These are phyloP conservation scores for Verticillium longisporum DNA, from an alignment of 2,329 filamentous ascomycete genomes.

Conservation along the genomic window DNA sequence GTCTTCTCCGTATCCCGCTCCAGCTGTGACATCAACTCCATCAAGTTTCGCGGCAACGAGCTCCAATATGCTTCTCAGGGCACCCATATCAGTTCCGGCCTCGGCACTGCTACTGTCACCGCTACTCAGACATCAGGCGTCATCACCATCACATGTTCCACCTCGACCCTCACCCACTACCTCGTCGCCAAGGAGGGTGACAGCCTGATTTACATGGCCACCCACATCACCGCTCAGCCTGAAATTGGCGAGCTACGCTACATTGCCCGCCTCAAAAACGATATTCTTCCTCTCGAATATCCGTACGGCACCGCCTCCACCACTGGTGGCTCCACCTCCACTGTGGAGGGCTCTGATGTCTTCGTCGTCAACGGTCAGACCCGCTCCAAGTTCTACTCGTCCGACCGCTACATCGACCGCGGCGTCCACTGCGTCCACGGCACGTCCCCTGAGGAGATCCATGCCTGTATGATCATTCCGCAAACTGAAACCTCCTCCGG, in stretches of 20 bases:
- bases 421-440: slow-evolving; percentile 55
- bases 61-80: slow-evolving; percentile 45
- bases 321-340: slow-evolving; percentile 40
- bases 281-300: slow-evolving; percentile 42
- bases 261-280: slow-evolving; percentile 52
- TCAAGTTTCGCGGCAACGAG: slow-evolving; percentile 52
- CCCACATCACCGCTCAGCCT: slow-evolving; percentile 52
- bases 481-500: slow-evolving; percentile 55
- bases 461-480: slow-evolving; percentile 55
- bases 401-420: slow-evolving; percentile 64
- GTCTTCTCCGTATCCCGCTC: slow-evolving; percentile 42
- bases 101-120: slow-evolving; percentile 51
- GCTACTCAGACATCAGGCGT: slow-evolving; percentile 35
- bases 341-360: slow-evolving; percentile 52
- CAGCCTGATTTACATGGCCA: slow-evolving; percentile 53
- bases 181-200: slow-evolving; percentile 55
- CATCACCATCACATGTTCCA: slow-evolving; percentile 55
- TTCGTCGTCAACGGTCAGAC: slow-evolving; percentile 56
- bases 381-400: slow-evolving; percentile 64
- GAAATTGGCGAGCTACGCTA: slow-evolving; percentile 55
- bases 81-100: slow-evolving; percentile 52
- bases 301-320: slow-evolving; percentile 49
- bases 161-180: slow-evolving; percentile 57
- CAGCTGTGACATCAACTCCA: slow-evolving; percentile 58
- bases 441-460: slow-evolving; percentile 32